Evolutionary conservation across 148 eudicot genomes (phyloP).

Genomic region (Salicornia ramosissima): DNA sequence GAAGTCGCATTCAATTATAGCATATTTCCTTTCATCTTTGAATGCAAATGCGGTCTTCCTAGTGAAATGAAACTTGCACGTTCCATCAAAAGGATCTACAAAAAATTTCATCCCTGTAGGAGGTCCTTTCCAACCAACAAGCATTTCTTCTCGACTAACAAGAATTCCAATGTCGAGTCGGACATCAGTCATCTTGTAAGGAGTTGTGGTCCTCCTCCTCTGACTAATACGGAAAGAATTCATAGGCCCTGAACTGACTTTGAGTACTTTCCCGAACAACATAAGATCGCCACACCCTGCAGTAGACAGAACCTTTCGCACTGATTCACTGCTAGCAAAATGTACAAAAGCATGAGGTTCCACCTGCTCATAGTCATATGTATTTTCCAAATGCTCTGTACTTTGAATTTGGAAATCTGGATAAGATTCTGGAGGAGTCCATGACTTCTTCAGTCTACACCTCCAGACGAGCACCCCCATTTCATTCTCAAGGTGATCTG

Average conservation of each 20-base stretch:
- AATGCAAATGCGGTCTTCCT: conserved; percentile 51
- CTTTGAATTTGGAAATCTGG: conserved; percentile 41
- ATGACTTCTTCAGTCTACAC: conserved; percentile 84
- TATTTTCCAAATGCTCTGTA: conserved; percentile 25
- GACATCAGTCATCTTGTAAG: conserved; percentile 50
- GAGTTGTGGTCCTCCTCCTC: conserved; percentile 47
- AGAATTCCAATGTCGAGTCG: conserved; percentile 51
- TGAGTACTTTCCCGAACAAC: conserved; percentile 32
- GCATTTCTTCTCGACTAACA: conserved; percentile 46
- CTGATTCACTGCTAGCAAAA: conserved; percentile 51
- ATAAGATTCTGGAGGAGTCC: conserved; percentile 64
- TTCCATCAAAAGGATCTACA: conserved; percentile 72
- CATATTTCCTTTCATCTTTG: conserved; percentile 35
- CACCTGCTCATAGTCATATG: conserved; percentile 47
- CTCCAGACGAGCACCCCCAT: conserved; percentile 59
- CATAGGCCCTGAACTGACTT: conserved; percentile 57
- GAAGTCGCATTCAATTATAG: conserved; percentile 58
- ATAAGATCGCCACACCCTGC: conserved; percentile 43
- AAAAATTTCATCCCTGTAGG: conserved; percentile 51
- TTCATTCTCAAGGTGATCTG: conserved; percentile 51
- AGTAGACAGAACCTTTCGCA: conserved; percentile 39
- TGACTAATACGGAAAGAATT: conserved; percentile 60
- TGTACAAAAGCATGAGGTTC: conserved; percentile 92
- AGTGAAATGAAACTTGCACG: conserved; percentile 52
- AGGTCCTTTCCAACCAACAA: conserved; percentile 75